These are phyloP conservation scores for Raphanus hybrid DNA, from an alignment of 441 rosid species.

Conservation along the genomic window DNA sequence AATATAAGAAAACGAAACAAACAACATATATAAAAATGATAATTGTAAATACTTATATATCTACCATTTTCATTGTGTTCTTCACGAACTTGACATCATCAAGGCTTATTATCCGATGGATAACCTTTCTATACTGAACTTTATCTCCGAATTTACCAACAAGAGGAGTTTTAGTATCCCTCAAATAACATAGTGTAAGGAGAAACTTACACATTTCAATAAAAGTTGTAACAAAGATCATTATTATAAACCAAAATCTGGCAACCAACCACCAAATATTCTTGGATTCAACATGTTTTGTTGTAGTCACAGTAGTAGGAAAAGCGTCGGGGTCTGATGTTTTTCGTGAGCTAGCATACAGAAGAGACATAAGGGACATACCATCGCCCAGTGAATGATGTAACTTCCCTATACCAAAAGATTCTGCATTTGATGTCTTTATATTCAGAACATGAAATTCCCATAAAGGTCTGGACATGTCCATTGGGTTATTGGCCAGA, in stretches of 20 bases:
- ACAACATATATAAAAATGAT: not conserved
- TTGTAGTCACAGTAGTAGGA: constrained; percentile 35
- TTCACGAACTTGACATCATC: constrained; percentile 48
- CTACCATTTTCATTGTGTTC: constrained; percentile 40
- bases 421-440: constrained; percentile 46
- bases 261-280: constrained; percentile 8
- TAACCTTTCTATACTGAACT: constrained; percentile 36
- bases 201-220: constrained; percentile 28
- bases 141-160: constrained; percentile 27
- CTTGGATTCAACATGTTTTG: not conserved
- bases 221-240: constrained; percentile 36
- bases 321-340: constrained; percentile 42
- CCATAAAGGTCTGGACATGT: constrained; percentile 52
- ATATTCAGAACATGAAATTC: constrained; percentile 51
- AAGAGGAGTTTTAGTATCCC: constrained; percentile 47
- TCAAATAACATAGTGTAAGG: constrained; percentile 39
- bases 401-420: constrained; percentile 38
- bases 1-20: not conserved
- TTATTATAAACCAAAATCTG: constrained; percentile 35
- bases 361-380: constrained; percentile 55
- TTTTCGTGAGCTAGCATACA: constrained; percentile 48
- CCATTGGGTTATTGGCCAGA: constrained; percentile 41
- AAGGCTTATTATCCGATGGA: constrained; percentile 39
- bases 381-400: constrained; percentile 55
- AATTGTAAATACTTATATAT: not conserved